Conservation (phyloP, 805 yeast species). For the Saturnispora sanitii region DNA sequence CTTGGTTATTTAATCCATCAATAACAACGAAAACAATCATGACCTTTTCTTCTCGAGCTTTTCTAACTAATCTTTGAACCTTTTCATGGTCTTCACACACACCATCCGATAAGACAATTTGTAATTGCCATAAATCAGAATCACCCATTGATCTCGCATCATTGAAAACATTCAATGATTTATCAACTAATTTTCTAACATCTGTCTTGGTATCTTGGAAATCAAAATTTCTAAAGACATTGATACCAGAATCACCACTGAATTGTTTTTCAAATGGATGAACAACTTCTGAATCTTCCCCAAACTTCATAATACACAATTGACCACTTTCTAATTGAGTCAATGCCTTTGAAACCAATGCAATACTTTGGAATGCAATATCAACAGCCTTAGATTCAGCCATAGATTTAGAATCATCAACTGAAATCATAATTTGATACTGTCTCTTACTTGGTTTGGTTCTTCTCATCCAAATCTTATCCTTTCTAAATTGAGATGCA, state of each 20-base stretch:
- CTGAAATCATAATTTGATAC: conserved; percentile 94
- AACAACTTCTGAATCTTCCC: conserved; percentile 71
- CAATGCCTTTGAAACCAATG: conserved; percentile 86
- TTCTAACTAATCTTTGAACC: conserved; percentile 73
- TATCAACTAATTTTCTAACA: conserved; percentile 59
- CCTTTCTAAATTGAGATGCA: conserved; percentile 95
- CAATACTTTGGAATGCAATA: conserved; percentile 88
- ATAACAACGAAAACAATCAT: conserved; percentile 93
- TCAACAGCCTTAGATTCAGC: conserved; percentile 84
- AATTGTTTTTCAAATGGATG: conserved; percentile 87
- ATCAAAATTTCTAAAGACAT: conserved; percentile 77
- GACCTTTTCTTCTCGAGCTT: conserved; percentile 83
- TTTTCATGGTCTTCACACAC: conserved; percentile 91
- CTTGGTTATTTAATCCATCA: conserved; percentile 77
- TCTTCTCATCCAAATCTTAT: conserved; percentile 95
- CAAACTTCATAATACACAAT: conserved; percentile 81
- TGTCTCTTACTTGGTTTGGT: conserved; percentile 96
- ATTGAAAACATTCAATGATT: conserved; percentile 65
- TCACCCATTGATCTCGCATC: conserved; percentile 36
- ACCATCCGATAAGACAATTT: conserved; percentile 92
- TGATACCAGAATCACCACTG: conserved; percentile 73
- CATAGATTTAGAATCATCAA: conserved; percentile 97
- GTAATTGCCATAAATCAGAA: conserved; percentile 81
- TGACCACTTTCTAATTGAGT: conserved; percentile 94
- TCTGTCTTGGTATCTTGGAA: conserved; percentile 86